Percentiles rank a stretch among this genome's conserved stretches.
These are phyloP conservation scores for Scortechinia acanthostroma DNA, from an alignment of 2,329 filamentous ascomycete species.

Conservation along the genomic window DNA sequence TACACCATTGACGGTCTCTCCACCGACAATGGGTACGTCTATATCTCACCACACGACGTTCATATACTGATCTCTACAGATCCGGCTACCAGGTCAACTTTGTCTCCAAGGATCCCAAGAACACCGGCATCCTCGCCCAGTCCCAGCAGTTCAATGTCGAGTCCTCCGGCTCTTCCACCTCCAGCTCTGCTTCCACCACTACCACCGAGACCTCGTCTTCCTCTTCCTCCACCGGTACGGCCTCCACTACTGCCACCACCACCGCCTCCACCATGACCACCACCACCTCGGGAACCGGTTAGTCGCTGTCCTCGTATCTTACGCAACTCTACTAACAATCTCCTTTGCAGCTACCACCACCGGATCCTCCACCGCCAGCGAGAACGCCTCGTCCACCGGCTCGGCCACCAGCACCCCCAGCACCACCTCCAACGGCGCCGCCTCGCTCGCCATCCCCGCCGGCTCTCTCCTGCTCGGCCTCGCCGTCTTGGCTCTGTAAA, in stretches of 20 bases:
- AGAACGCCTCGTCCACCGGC: neutral
- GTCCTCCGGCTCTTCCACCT: slow-evolving; percentile 11
- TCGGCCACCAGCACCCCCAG: neutral
- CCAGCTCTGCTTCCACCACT: slow-evolving; percentile 16
- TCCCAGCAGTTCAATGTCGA: slow-evolving; percentile 11
- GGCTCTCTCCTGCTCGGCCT: neutral
- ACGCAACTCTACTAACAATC: neutral
- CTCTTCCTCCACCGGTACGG: slow-evolving; percentile 3
- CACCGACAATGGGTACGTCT: neutral
- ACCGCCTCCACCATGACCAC: slow-evolving; percentile 4
- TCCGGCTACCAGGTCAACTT: slow-evolving; percentile 30
- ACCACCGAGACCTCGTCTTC: slow-evolving; percentile 10
- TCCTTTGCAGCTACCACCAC: neutral
- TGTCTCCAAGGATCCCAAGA: slow-evolving; percentile 16
- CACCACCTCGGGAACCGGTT: neutral
- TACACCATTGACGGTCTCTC: slow-evolving; percentile 22
- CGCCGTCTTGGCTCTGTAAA: neutral
- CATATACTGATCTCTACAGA: too few relatives aligned
- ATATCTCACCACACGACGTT: too few relatives aligned
- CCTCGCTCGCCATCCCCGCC: neutral
- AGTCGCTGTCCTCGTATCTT: neutral
- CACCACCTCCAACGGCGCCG: neutral
- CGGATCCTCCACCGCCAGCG: neutral
- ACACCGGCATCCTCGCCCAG: slow-evolving; percentile 30
- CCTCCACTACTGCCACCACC: slow-evolving; percentile 3